These are phyloP conservation scores for Suillus subluteus DNA, from an alignment of 768 basidiomycete species.

Conservation along the genomic window DNA sequence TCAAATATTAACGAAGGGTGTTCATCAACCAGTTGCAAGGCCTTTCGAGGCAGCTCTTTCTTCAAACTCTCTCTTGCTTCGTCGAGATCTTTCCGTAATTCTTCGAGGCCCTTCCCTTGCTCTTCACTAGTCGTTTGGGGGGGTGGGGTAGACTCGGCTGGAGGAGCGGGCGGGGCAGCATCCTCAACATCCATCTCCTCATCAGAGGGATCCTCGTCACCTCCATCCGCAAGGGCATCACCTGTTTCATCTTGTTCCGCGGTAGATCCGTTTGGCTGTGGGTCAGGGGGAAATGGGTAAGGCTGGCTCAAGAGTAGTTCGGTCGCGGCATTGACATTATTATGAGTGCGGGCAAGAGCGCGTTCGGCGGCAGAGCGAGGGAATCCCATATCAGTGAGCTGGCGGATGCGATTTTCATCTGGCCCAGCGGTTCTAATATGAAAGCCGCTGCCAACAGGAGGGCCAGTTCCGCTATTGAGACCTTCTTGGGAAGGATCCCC, in stretches of 20 bases:
- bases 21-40: conserved; percentile 81
- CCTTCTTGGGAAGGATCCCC: conserved; percentile 44
- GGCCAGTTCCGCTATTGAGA: conserved; percentile 33
- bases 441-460: conserved; percentile 35
- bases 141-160: conserved; percentile 19
- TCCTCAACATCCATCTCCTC: conserved; percentile 35
- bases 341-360: conserved; percentile 82
- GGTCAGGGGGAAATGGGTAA: conserved; percentile 74
- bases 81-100: conserved; percentile 69
- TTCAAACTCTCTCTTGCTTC: conserved; percentile 67
- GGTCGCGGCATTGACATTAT: conserved; percentile 88
- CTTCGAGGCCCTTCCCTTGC: conserved; percentile 53
- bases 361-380: conserved; percentile 84
- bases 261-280: conserved; percentile 35
- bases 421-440: conserved; percentile 48
- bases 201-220: conserved; percentile 24
- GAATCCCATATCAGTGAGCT: conserved; percentile 97
- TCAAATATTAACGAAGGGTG: conserved; percentile 90
- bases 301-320: conserved; percentile 86
- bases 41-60: conserved; percentile 64
- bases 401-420: conserved; percentile 78
- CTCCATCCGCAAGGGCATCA: conserved; percentile 33
- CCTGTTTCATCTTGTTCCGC: conserved; percentile 29
- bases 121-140: conserved; percentile 20
- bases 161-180: conserved; percentile 14